A percentile compares a stretch with the other conserved stretches of the same genome.
Evolutionary conservation across 441 rosid genomes (phyloP).

Genomic region (Raphanus hybrid): DNA sequence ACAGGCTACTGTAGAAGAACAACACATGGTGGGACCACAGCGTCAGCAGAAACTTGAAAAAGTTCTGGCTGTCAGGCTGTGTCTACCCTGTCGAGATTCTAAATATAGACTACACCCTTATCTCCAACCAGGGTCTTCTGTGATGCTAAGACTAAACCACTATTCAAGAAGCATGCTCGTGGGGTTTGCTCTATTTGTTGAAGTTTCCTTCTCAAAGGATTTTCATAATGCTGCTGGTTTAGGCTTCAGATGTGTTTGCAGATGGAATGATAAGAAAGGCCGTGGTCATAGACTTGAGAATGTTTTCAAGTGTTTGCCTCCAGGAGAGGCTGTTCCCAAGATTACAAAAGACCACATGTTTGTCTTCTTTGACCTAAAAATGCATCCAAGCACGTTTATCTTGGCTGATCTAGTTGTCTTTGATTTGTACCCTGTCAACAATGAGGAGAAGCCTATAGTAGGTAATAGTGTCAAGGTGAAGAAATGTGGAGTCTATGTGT

Average conservation of each 20-base stretch:
- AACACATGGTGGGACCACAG: not conserved
- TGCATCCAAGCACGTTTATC: not conserved
- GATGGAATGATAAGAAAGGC: conserved; percentile 18
- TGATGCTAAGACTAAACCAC: conserved; percentile 18
- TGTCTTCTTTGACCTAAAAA: conserved; percentile 27
- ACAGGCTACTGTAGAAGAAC: not conserved
- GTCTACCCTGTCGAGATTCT: not conserved
- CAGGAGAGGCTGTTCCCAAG: conserved; percentile 24
- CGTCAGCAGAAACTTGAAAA: not conserved
- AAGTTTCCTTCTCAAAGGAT: conserved; percentile 15
- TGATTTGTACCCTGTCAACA: not conserved
- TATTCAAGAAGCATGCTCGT: conserved; percentile 18
- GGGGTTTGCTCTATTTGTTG: conserved; percentile 22
- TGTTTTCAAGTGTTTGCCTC: conserved; percentile 20
- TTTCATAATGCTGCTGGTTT: conserved; percentile 17
- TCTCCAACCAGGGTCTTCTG: conserved; percentile 26
- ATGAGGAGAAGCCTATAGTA: not conserved
- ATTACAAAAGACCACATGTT: conserved; percentile 30
- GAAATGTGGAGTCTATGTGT: conserved; percentile 9
- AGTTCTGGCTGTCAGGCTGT: not conserved
- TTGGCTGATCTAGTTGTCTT: conserved; percentile 17
- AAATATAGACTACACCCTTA: not conserved
- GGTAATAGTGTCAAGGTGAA: not conserved
- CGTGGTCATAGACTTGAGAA: conserved; percentile 1
- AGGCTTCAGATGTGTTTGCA: conserved; percentile 22